Evolutionary conservation across 1,139 yeast species (phyloP).

Genomic region (Blastobotrys apis): DNA sequence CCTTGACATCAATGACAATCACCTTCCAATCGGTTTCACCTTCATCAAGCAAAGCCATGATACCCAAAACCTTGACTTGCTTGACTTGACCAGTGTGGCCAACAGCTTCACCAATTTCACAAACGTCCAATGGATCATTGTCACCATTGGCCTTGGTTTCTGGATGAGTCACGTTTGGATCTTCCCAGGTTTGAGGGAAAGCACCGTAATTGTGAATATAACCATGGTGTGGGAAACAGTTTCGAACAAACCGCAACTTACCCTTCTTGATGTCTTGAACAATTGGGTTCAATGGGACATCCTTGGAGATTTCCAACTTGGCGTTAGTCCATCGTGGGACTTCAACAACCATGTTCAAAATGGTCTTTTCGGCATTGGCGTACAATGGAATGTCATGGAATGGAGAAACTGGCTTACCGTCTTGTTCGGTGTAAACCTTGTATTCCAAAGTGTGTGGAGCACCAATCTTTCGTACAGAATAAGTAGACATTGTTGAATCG

Average conservation of each 20-base stretch:
- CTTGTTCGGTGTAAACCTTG: conserved; percentile 71
- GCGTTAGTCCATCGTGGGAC: conserved; percentile 97
- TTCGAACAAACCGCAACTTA: conserved; percentile 76
- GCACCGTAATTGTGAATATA: conserved; percentile 97
- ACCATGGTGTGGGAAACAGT: conserved; percentile 94
- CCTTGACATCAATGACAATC: conserved; percentile 76
- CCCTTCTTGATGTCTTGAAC: conserved; percentile 92
- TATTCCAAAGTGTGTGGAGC: conserved; percentile 88
- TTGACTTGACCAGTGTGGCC: conserved; percentile 72
- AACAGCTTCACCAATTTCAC: conserved; percentile 76
- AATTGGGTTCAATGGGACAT: conserved; percentile 75
- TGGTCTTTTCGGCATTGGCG: conserved; percentile 57
- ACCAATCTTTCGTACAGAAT: conserved; percentile 65
- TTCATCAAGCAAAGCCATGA: conserved; percentile 90
- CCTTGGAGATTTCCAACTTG: conserved; percentile 82
- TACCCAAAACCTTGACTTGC: conserved; percentile 87
- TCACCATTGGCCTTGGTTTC: conserved; percentile 69
- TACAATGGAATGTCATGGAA: conserved; percentile 82
- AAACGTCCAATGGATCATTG: conserved; percentile 93
- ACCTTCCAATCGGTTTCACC: conserved; percentile 99
- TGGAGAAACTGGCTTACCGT: conserved; percentile 64
- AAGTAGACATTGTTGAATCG: conserved; percentile 27
- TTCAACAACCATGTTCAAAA: conserved; percentile 86
- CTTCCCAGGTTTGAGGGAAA: conserved; percentile 98
- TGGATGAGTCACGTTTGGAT: conserved; percentile 46